Evolutionary conservation across 805 yeast genomes (phyloP).

Genomic region (Millerozyma acaciae): DNA sequence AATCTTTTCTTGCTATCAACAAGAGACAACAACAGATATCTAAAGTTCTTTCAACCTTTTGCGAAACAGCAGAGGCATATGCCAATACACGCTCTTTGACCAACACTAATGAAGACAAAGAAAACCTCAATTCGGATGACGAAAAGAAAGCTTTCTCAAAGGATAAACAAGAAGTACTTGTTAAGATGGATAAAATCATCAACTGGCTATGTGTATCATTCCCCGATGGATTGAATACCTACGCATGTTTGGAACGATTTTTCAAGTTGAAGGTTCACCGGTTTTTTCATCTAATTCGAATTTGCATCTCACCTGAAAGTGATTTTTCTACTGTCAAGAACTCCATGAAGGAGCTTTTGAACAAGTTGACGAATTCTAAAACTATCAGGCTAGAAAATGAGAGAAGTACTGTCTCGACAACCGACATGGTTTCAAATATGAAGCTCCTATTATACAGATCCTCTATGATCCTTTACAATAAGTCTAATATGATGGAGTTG

Average conservation of each 20-base stretch:
- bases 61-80: slow-evolving; percentile 47
- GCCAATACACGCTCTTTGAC: slow-evolving; percentile 6
- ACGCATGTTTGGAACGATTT: slow-evolving; percentile 50
- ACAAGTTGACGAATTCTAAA: slow-evolving; percentile 52
- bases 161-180: slow-evolving; percentile 15
- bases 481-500: slow-evolving; percentile 55
- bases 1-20: slow-evolving; percentile 65
- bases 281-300: slow-evolving; percentile 50
- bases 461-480: slow-evolving; percentile 59
- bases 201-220: slow-evolving; percentile 58
- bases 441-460: slow-evolving; percentile 59
- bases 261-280: slow-evolving; percentile 56
- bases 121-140: slow-evolving; percentile 9
- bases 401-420: slow-evolving; percentile 33
- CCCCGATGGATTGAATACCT: slow-evolving; percentile 50
- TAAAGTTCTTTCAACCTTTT: slow-evolving; percentile 44
- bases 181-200: slow-evolving; percentile 51
- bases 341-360: slow-evolving; percentile 60
- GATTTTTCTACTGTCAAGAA: slow-evolving; percentile 58
- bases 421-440: slow-evolving; percentile 50
- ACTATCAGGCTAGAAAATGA: slow-evolving; percentile 34
- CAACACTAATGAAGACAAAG: slow-evolving; percentile 13
- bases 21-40: slow-evolving; percentile 64
- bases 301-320: slow-evolving; percentile 52
- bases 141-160: slow-evolving; percentile 19